Base-by-base conservation (phyloP, 2,329 filamentous ascomycete genomes). In the Nothomitra cinnamomea region DNA sequence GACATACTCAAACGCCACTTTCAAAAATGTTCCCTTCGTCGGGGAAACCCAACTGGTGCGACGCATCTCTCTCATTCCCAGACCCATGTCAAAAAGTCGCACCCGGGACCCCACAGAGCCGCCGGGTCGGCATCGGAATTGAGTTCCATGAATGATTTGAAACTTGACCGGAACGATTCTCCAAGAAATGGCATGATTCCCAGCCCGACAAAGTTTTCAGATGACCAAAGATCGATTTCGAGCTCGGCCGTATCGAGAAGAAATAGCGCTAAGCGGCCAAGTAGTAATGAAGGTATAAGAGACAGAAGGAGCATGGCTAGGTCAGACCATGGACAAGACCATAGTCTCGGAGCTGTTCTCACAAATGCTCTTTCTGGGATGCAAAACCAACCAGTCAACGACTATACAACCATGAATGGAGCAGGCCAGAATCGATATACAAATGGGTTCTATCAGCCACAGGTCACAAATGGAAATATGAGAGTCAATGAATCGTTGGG, bases 1-100 rank as follows among this genome's bases (percentile, higher is more conserved):
- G 92, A 98, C 66, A 96, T 98, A 60, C 73, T 98, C 63, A 98
- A 98, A 76, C 87, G 92, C 59, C 92, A 98, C 72, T 98, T 96
- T 71, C 89, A 95, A 69, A 98, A 98, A 74, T 98, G 92, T 72
- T 95, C 92, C 40, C 87, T 95, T 59, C 83, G 92, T 63, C 83
- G 92, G 65, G 92, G 92, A 55, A 96, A 96, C 70, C 90, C 92
- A 53, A 95, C 88, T 15, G 89, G 89, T 61, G 87, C 87, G 58
- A 95, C 86, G 64, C 92, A 98, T 72, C 70, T 98, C 68, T 94
- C 89, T 61, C 88, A 95, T 70, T 87, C 88, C 36, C 85, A 90
- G 69, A 85, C 86, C 59, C 87, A 94, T 69, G 76, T 92, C 64
- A 90, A 88, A 74, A 89, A 88, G 71, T 67, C 68, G 62, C 72